Base-by-base conservation (phyloP, 768 basidiomycete species). In the Rhodotorula sphaerocarpa region DNA sequence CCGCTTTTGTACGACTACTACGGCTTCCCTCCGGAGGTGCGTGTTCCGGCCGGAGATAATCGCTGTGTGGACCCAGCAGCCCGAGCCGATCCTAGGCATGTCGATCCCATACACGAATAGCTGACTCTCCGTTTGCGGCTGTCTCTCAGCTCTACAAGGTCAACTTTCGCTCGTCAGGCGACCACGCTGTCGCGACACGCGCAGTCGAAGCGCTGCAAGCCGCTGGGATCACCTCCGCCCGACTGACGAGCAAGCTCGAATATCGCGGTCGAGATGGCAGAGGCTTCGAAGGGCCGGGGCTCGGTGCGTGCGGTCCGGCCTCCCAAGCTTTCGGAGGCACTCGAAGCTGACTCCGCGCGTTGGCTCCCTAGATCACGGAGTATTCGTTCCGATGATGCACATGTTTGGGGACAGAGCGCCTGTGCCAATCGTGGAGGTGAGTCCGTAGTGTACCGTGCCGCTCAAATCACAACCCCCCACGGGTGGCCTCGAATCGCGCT, bases 1-100 rank as follows among this genome's bases (percentile, higher is more conserved):
- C 86, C 87, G 5, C 76, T 88, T 23, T 72, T 87, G 44, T 82
- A 82, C 78, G 87, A 88, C 70, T 88, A 86, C 72, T 87, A 80
- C 71, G 83, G 83, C 6, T 89, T 89, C 71, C 77, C 78, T 7
- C 27, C 59, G 12, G 69, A 70, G 36, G 53, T 51, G 25, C 20
- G 33, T 50, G 23, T 21, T 23, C 1, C 31, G 2, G 7, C 18
- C 23, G 15, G 5, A 1, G 6, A 18, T 48, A 28, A 15, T 28
- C 3, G 46, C 23, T 16, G 43, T 7, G 15, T 39, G 39, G 11
- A 39, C 10, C 9, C 39, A 39, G 39, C 46, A 28, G 28, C 27
- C 46, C 39, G 2, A 15, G 16, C 4, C 4, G 28, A 7, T 23
- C 28, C 6, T 28, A n/a, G n/a, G n/a, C n/a, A n/a, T n/a, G n/a